Conservation (phyloP, 2,329 filamentous ascomycete species). For the Dothideomycetes sp. region DNA sequence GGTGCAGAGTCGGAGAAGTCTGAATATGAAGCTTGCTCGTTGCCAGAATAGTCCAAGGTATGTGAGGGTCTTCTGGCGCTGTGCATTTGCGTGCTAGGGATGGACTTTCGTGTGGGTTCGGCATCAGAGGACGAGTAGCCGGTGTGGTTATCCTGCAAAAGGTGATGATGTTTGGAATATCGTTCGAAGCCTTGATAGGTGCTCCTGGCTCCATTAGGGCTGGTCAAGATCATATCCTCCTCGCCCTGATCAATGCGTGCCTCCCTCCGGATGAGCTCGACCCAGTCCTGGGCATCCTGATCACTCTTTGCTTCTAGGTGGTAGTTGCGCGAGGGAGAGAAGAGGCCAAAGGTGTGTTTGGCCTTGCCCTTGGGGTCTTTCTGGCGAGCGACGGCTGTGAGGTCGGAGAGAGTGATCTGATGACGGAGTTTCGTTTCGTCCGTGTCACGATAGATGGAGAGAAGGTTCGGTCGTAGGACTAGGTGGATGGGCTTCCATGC, state of each 20-base stretch:
- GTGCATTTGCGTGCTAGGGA: constrained; percentile 9
- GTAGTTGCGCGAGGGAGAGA: constrained; percentile 82
- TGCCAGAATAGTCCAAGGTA: constrained; percentile 47
- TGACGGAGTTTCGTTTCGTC: constrained; percentile 83
- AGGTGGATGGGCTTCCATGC: constrained; percentile 85
- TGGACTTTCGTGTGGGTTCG: constrained; percentile 12
- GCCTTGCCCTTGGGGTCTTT: constrained; percentile 82
- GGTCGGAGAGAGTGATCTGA: constrained; percentile 76
- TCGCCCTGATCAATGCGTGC: constrained; percentile 83
- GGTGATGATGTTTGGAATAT: constrained; percentile 12
- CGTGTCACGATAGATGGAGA: constrained; percentile 88
- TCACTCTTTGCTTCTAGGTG: constrained; percentile 70
- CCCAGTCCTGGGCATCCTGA: constrained; percentile 76
- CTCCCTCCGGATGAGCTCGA: constrained; percentile 65
- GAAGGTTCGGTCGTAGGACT: constrained; percentile 77
- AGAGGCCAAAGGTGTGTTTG: constrained; percentile 81
- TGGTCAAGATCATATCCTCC: constrained; percentile 66
- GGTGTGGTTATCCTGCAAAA: constrained; percentile 4
- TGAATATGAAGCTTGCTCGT: constrained; percentile 66
- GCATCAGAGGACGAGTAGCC: constrained; percentile 37
- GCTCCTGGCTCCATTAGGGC: constrained; percentile 46
- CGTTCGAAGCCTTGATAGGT: constrained; percentile 31
- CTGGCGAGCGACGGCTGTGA: constrained; percentile 81
- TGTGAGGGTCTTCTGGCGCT: constrained; percentile 45
- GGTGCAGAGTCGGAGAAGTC: constrained; percentile 54